phyloP scores from a whole-genome alignment of 371 early-diverging fungal genomes.

The Mucor velutinosus region DNA sequence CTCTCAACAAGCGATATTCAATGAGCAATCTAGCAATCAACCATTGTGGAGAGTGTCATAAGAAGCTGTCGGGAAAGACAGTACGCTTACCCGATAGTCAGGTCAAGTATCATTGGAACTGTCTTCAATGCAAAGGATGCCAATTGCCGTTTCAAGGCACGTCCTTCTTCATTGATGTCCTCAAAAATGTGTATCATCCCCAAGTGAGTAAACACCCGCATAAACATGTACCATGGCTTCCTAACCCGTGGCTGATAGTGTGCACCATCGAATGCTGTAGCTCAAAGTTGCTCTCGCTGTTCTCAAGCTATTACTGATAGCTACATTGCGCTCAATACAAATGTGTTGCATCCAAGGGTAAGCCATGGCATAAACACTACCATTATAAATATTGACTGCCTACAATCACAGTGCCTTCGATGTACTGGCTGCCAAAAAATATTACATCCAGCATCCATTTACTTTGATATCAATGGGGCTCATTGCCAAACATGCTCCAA shows the following conservation, averaged over 20 bases:
- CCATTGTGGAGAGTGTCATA: slow-evolving; percentile 30
- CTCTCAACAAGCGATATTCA: not conserved
- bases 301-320: slow-evolving; percentile 23
- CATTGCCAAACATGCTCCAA: slow-evolving; percentile 37
- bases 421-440: slow-evolving; percentile 39
- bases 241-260: slow-evolving; percentile 16
- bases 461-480: slow-evolving; percentile 28
- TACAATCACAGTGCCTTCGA: slow-evolving; percentile 34
- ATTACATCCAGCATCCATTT: slow-evolving; percentile 35
- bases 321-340: slow-evolving; percentile 27
- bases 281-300: slow-evolving; percentile 25
- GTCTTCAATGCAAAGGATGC: slow-evolving; percentile 39
- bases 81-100: slow-evolving; percentile 35
- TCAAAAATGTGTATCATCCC: slow-evolving; percentile 37
- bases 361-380: not conserved
- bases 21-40: not conserved
- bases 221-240: too few relatives aligned
- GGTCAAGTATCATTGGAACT: slow-evolving; percentile 38
- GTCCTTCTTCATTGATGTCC: slow-evolving; percentile 32
- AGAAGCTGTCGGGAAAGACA: slow-evolving; percentile 34
- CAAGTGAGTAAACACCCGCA: slow-evolving; percentile 18
- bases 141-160: slow-evolving; percentile 31
- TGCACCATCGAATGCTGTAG: slow-evolving; percentile 2
- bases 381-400: not conserved
- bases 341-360: slow-evolving; percentile 33